These are phyloP conservation scores for Bisporella sp. DNA, from an alignment of 2,329 filamentous ascomycete species.

Conservation along the genomic window DNA sequence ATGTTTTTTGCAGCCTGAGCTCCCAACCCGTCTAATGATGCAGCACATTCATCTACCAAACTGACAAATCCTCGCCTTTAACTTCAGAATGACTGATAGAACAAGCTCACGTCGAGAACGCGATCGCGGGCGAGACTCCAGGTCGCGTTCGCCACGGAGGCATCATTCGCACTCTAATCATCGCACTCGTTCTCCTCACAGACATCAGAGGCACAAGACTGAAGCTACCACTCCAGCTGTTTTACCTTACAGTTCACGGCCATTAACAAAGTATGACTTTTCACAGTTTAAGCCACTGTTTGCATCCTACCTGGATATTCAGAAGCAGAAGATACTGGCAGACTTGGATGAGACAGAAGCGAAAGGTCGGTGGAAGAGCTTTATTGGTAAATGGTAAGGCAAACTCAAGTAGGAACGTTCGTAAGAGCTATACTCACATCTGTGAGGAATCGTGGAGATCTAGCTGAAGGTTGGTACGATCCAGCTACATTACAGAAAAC, in stretches of 20 bases:
- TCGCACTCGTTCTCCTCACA: constrained; percentile 17
- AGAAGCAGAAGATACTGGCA: constrained; percentile 68
- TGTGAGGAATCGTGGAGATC: constrained; percentile 71
- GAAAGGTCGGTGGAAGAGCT: constrained; percentile 88
- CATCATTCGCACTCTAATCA: constrained; percentile 9
- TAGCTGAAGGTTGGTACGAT: constrained; percentile 92
- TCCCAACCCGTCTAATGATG: too few relatives aligned
- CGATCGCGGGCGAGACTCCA: constrained; percentile 5
- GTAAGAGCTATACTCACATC: constrained; percentile 35
- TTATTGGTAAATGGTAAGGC: constrained; percentile 73
- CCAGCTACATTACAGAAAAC: constrained; percentile 46
- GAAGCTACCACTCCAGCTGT: constrained; percentile 13
- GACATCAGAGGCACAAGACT: constrained; percentile 26
- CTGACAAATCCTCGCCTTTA: too few relatives aligned
- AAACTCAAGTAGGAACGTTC: constrained; percentile 1
- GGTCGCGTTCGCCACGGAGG: constrained; percentile 7
- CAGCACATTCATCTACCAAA: too few relatives aligned
- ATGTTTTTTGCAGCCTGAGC: too few relatives aligned
- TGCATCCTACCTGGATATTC: constrained; percentile 78
- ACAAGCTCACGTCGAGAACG: neutral
- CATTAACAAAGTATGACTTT: constrained; percentile 64
- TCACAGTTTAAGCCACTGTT: constrained; percentile 63
- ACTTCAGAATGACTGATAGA: constrained; percentile 4
- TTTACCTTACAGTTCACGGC: constrained; percentile 60
- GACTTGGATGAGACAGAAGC: constrained; percentile 68